Evolutionary conservation across 179 eudicot species (phyloP), one percentile per base, ranked within the genome.

Genomic region (Heliamphora ciliata): DNA sequence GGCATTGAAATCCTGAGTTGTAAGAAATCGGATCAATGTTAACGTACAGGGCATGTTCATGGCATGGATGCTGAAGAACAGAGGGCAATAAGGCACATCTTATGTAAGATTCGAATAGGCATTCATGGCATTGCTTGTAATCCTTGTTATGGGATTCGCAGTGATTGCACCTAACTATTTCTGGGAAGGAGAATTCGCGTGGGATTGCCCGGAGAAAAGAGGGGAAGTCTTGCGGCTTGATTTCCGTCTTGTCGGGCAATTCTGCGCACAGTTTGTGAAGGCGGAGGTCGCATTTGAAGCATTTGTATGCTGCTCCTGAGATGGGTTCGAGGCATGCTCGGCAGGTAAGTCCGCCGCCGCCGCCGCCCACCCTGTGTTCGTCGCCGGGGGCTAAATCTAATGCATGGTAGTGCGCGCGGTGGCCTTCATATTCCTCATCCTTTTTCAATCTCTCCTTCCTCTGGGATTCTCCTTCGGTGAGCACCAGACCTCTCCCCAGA

Each of bases 241-340:
- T 50, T 74, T 74, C 58, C 31, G 24, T 74, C 59, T 18, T 74
- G 58, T 74, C 59, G 40, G 77, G 77, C 11, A 74, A 74, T 17
- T 74, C 77, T 52, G 77, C 77, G 15, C 77, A 74, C n/a, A 13
- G 51, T 50, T 74, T 74, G 77, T 74, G 77, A 74, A 74, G 77
- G 60, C 31, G n/a, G 1, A 74, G 77, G 0, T 14, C 21, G 31
- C 77, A 74, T 51, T 17, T 21, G 6, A 47, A n/a, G 40, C 77
- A 74, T 51, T 13, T 74, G 77, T 74, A 74, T 3, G 77, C 17
- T 2, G 59, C n/a, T 50, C 77, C 77, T 4, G 77, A 74, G 77
- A 74, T 50, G 77, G 77, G 77, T 50, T 74, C 9, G 9, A 51
- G 77, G 31, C 77, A 74, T 3, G 59, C 59, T 13, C 77, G 13